Evolutionary conservation across 164 flowering plant species (phyloP), one percentile per base, ranked within the genome.

Genomic region (Chimonanthus praecox): DNA sequence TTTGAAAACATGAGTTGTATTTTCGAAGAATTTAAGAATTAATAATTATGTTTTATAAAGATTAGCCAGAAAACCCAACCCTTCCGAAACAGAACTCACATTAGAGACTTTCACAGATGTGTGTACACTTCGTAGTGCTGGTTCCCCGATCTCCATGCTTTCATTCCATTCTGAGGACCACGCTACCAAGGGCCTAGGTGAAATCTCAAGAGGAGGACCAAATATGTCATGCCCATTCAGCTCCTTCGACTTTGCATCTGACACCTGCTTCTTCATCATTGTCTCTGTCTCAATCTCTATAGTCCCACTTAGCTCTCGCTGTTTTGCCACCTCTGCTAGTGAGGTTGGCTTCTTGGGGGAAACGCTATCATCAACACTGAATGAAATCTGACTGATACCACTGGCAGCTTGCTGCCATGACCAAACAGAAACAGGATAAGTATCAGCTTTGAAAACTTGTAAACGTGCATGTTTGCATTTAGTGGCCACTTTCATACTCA

Each of bases 171-270:
- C 90, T 77, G 80, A 74, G 21, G 91, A 75, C 11, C 85, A 90
- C 16, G 88, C 85, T 64, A 85, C 80, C 18, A 77, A 69, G 7
- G 93, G 84, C 49, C 90, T 85, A 3, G 91, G 84, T 69, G 79
- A 71, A 73, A 87, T 88, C 82, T 93, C 98, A 0, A 97, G 92
- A 72, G 98, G 92, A 10, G 97, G 92, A 1, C 86, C 97, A 78
- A 96, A 96, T 43, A 96, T 96, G 79, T 96, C 88, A 74, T 92
- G 89, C 44, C 99, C 98, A 81, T 92, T 90, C 21, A 96, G 91
- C 87, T 96, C 99, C 83, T 86, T 92, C 81, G 78, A 72, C 81
- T 96, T 96, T 5, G 94, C 94, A 83, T 88, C 86, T 16, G 98
- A 96, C 44, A 84, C 54, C 76, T 89, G 97, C 85, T 92, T 94